Evolutionary conservation across 1,139 yeast species (phyloP).

Genomic region (Magnusiomyces suaveolens): DNA sequence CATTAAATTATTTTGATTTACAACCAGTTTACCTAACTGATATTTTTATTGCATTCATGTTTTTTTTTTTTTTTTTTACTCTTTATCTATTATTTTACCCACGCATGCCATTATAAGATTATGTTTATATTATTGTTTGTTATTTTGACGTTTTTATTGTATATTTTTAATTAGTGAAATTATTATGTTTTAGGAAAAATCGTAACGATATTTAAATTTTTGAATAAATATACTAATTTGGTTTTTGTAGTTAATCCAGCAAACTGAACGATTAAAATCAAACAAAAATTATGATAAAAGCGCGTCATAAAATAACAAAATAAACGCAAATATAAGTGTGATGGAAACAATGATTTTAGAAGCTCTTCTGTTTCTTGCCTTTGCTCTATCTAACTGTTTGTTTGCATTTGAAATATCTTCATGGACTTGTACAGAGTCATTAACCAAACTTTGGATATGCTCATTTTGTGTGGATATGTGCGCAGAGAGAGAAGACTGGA

Average conservation of each 20-base stretch:
- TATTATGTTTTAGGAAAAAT: too few relatives aligned
- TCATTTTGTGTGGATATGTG: constrained; percentile 72
- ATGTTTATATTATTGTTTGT: too few relatives aligned
- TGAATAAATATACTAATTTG: too few relatives aligned
- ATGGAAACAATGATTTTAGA: constrained; percentile 56
- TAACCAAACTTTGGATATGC: constrained; percentile 55
- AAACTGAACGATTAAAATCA: too few relatives aligned
- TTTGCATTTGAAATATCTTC: constrained; percentile 67
- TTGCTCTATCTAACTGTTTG: constrained; percentile 60
- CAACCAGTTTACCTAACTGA: background rate
- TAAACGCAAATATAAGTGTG: constrained; percentile 52
- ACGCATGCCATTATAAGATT: too few relatives aligned
- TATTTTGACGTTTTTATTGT: too few relatives aligned
- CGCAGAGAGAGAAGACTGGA: constrained; percentile 68
- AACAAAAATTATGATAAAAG: constrained; percentile 1
- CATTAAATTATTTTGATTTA: background rate
- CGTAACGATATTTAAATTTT: too few relatives aligned
- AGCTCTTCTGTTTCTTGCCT: constrained; percentile 57
- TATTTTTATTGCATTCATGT: background rate
- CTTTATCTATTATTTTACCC: too few relatives aligned
- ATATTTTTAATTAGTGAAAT: too few relatives aligned
- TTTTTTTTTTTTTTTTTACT: too few relatives aligned
- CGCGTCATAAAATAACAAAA: constrained; percentile 55
- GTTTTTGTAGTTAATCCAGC: too few relatives aligned
- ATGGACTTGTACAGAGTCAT: constrained; percentile 62